A percentile compares a stretch with the other conserved stretches of the same genome.
These are phyloP conservation scores for Lachnellula suecica DNA, from an alignment of 2,329 filamentous ascomycete genomes.

Conservation along the genomic window DNA sequence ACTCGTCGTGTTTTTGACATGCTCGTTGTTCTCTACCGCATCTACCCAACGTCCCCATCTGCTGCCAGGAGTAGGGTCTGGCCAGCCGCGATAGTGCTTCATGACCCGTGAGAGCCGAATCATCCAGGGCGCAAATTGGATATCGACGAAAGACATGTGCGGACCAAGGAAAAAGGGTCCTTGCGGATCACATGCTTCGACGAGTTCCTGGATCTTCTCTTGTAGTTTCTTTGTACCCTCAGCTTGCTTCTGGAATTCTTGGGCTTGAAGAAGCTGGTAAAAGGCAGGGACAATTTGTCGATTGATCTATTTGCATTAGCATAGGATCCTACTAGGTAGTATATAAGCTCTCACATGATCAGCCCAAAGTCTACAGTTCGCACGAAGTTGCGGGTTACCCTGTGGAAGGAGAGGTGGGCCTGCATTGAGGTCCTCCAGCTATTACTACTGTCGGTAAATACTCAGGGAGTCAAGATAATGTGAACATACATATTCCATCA, in stretches of 20 bases:
- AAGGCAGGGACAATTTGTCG: constrained; percentile 74
- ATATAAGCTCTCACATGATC: constrained; percentile 61
- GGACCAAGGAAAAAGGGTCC: constrained; percentile 36
- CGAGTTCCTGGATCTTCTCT: constrained; percentile 54
- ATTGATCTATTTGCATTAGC: constrained; percentile 59
- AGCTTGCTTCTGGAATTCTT: constrained; percentile 57
- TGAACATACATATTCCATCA: constrained; percentile 75
- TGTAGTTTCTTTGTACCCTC: constrained; percentile 61
- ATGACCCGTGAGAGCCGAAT: constrained; percentile 37
- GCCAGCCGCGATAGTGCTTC: constrained; percentile 39
- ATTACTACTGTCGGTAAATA: constrained; percentile 3
- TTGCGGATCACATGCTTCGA: constrained; percentile 34
- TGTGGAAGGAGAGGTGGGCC: constrained; percentile 63
- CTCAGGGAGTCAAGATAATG: neutral
- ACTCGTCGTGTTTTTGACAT: constrained; percentile 38
- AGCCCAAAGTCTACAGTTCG: constrained; percentile 76
- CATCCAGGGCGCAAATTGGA: constrained; percentile 41
- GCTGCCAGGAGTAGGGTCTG: constrained; percentile 34
- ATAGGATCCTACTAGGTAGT: neutral
- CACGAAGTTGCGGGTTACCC: constrained; percentile 63
- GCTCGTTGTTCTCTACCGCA: constrained; percentile 37
- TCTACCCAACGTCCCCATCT: constrained; percentile 38
- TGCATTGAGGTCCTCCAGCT: constrained; percentile 72
- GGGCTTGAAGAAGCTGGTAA: constrained; percentile 69
- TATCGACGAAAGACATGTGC: constrained; percentile 37